Evolutionary conservation across 345 rosid species (phyloP).

Genomic region (Fremontodendron californicum): DNA sequence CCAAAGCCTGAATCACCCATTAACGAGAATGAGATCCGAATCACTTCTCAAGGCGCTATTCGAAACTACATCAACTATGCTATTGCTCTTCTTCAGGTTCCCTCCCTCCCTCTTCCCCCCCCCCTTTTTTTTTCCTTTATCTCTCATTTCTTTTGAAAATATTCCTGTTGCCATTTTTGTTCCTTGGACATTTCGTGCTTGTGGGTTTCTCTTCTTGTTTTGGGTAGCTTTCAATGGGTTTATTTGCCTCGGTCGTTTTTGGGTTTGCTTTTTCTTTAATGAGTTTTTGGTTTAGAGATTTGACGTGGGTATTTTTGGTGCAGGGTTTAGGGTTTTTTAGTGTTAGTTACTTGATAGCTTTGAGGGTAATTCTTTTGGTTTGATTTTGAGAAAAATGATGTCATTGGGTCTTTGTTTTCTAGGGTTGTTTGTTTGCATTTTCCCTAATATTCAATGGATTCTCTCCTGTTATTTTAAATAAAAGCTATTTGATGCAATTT

Average conservation of each 20-base stretch:
- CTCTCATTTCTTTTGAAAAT: not conserved
- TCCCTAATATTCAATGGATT: not conserved
- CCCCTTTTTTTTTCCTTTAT: not conserved
- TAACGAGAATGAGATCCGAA: slow-evolving; percentile 90
- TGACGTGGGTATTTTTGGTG: not conserved
- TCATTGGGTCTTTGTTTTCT: not conserved
- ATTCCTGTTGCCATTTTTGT: not conserved
- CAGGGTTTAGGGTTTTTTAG: not conserved
- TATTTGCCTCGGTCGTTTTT: not conserved
- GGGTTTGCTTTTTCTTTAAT: not conserved
- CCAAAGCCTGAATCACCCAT: slow-evolving; percentile 65
- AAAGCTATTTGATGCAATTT: not conserved
- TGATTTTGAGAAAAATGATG: not conserved
- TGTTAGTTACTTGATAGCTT: not conserved
- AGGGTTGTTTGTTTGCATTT: not conserved
- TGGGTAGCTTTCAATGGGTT: not conserved
- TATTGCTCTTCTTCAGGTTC: slow-evolving; percentile 73
- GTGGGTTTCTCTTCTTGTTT: not conserved
- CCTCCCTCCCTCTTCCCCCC: not conserved
- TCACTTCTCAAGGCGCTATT: slow-evolving; percentile 78
- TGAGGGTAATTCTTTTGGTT: not conserved
- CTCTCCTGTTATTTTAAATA: not conserved
- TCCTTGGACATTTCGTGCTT: not conserved
- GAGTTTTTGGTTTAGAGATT: not conserved
- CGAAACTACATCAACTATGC: slow-evolving; percentile 89